phyloP scores from a whole-genome alignment of 306 rosid genomes.

The Cucurbita maxima region DNA sequence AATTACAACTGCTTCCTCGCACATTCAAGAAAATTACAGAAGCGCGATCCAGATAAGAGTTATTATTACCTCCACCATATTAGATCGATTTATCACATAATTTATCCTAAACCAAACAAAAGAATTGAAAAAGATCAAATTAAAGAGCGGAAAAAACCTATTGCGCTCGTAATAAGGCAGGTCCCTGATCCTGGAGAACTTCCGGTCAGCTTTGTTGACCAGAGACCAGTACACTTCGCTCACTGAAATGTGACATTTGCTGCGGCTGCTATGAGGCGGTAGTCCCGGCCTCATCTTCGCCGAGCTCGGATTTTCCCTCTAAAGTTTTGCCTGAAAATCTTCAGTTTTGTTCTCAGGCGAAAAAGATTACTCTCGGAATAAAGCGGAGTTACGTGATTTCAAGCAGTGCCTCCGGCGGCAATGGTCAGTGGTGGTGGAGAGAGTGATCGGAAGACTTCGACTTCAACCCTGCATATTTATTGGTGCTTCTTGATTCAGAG shows the following conservation, averaged over 20 bases:
- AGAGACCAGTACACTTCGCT: conserved; percentile 14
- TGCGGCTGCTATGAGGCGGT: background rate
- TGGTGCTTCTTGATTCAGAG: background rate
- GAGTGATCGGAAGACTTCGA: background rate
- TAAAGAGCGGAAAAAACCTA: conserved; percentile 4
- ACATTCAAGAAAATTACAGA: background rate
- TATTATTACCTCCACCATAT: background rate
- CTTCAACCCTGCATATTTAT: background rate
- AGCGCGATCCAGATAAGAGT: background rate
- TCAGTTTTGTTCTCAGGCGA: background rate
- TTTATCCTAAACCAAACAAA: background rate
- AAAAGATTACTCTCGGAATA: background rate
- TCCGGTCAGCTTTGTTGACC: conserved; percentile 11
- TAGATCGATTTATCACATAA: background rate
- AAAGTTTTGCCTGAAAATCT: background rate
- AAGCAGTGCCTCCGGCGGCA: background rate
- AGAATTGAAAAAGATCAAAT: background rate
- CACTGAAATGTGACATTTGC: conserved; percentile 6
- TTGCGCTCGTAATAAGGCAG: conserved; percentile 15
- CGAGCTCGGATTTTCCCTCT: background rate
- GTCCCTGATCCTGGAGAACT: conserved; percentile 13
- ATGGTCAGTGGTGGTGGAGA: background rate
- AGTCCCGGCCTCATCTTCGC: conserved; percentile 1
- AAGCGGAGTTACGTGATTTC: background rate
- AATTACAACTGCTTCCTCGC: background rate